A percentile compares a stretch with the other conserved stretches of the same genome.
Conservation (phyloP, 2,329 filamentous ascomycete species). For the Cladosporium sp. region DNA sequence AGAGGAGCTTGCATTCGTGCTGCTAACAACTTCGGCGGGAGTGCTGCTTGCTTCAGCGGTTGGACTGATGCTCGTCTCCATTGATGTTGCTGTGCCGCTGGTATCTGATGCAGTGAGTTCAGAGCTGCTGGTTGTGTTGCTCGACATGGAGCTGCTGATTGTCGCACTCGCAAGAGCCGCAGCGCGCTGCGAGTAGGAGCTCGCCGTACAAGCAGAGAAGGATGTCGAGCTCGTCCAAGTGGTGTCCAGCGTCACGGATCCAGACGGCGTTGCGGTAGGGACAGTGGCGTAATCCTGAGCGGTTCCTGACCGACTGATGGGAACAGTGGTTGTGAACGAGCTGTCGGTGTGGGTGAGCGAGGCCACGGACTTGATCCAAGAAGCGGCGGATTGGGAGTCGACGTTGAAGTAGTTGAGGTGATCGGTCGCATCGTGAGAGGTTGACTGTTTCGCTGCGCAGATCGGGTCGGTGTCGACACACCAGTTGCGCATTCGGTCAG, state of each 20-base stretch:
- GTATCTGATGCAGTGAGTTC: not conserved
- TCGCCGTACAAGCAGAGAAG: conserved; percentile 18
- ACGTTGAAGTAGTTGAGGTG: conserved; percentile 44
- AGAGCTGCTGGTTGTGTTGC: not conserved
- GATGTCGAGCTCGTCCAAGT: conserved; percentile 19
- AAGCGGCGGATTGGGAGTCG: conserved; percentile 29
- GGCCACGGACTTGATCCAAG: conserved; percentile 31
- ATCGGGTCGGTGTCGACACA: conserved; percentile 43
- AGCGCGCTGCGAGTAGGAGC: conserved; percentile 11
- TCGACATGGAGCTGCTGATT: not conserved
- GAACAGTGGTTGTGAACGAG: conserved; percentile 20
- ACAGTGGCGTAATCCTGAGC: conserved; percentile 22
- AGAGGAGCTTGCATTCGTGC: not conserved
- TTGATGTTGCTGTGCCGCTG: not conserved
- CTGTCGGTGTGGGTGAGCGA: conserved; percentile 18
- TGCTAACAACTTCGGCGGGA: not conserved
- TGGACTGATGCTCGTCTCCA: not conserved
- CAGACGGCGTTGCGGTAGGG: conserved; percentile 22
- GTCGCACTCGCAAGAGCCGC: not conserved
- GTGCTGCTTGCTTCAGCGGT: not conserved
- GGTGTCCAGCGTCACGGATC: conserved; percentile 19
- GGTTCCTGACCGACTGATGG: conserved; percentile 20
- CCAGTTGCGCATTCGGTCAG: conserved; percentile 31
- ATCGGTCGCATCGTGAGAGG: conserved; percentile 29
- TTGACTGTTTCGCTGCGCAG: conserved; percentile 37